Conservation (phyloP, 768 basidiomycete genomes). For the Termitomyces sp. region DNA sequence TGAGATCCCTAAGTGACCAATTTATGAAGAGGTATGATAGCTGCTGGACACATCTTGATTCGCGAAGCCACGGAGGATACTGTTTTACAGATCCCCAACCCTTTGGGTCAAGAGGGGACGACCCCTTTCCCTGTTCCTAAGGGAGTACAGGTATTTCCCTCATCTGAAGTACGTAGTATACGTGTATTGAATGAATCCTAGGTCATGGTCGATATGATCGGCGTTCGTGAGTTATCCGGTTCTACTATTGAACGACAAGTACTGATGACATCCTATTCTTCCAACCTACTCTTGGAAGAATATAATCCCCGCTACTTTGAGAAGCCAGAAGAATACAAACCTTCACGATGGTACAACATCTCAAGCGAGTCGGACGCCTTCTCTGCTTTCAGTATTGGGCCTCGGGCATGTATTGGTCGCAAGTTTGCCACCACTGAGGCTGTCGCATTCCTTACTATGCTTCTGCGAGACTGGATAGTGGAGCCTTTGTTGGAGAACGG, state of each 20-base stretch:
- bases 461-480: slow-evolving; percentile 49
- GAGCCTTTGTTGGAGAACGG: slow-evolving; percentile 35
- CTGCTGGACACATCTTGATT: slow-evolving; percentile 34
- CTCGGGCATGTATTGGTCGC: slow-evolving; percentile 49
- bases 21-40: slow-evolving; percentile 16
- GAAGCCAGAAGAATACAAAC: slow-evolving; percentile 41
- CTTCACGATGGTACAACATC: slow-evolving; percentile 44
- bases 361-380: slow-evolving; percentile 36
- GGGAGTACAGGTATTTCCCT: slow-evolving; percentile 26
- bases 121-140: slow-evolving; percentile 31
- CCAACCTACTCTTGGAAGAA: no score
- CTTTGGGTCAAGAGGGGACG: slow-evolving; percentile 31
- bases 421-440: slow-evolving; percentile 51
- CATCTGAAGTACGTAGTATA: background rate
- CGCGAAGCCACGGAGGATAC: slow-evolving; percentile 40
- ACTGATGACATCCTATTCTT: background rate
- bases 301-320: slow-evolving; percentile 47
- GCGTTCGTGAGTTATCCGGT: slow-evolving; percentile 34
- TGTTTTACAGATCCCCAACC: slow-evolving; percentile 33
- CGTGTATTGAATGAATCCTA: slow-evolving; percentile 1
- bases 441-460: slow-evolving; percentile 44
- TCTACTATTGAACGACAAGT: background rate
- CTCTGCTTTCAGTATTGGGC: slow-evolving; percentile 46
- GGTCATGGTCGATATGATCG: slow-evolving; percentile 44
- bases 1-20: background rate